These are phyloP conservation scores for Penicillium italicum DNA, from an alignment of 2,329 filamentous ascomycete genomes.

Conservation along the genomic window DNA sequence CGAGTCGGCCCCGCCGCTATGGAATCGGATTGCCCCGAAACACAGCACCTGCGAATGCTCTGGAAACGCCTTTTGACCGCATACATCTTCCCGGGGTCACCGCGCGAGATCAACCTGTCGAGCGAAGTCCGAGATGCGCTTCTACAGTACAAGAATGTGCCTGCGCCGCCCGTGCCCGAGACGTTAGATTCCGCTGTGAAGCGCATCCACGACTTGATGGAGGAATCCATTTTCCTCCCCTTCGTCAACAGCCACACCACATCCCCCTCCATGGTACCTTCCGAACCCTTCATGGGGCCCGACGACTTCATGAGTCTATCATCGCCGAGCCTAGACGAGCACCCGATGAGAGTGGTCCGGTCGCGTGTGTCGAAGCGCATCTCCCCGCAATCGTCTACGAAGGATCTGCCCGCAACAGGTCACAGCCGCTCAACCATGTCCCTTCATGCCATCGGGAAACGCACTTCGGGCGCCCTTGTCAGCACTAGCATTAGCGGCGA, in stretches of 20 bases:
- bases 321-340: conserved; percentile 30
- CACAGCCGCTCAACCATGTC: conserved; percentile 32
- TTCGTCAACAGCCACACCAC: conserved; percentile 70
- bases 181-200: conserved; percentile 76
- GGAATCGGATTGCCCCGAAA: conserved; percentile 53
- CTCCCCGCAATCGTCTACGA: conserved; percentile 33
- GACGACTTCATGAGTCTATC: conserved; percentile 37
- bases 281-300: conserved; percentile 41
- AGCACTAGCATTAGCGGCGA: conserved; percentile 38
- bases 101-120: conserved; percentile 86
- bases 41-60: conserved; percentile 69
- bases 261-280: conserved; percentile 46
- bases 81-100: conserved; percentile 82
- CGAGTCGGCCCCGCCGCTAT: conserved; percentile 45
- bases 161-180: conserved; percentile 66
- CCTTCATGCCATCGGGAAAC: conserved; percentile 36
- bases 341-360: conserved; percentile 25
- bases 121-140: conserved; percentile 79
- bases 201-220: conserved; percentile 95
- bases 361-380: conserved; percentile 27
- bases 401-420: conserved; percentile 29
- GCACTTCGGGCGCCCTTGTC: conserved; percentile 36
- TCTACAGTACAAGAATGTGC: conserved; percentile 58
- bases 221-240: conserved; percentile 88
- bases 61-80: conserved; percentile 87